These are phyloP conservation scores for Pichia sp. DNA, from an alignment of 1,139 yeast genomes.

Conservation along the genomic window DNA sequence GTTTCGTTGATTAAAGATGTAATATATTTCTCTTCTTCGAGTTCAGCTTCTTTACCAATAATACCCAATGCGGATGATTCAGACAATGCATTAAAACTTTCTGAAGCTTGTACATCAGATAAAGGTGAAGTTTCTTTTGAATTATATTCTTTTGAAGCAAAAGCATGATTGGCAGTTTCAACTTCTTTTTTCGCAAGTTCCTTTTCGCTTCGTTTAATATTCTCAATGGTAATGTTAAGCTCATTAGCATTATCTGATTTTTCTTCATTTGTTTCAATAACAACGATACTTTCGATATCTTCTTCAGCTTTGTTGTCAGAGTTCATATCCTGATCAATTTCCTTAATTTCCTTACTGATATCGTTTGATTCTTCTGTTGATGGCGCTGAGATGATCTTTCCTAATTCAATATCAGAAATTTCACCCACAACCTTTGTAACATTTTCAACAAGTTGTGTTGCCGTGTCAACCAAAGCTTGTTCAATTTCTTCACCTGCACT, in stretches of 20 bases:
- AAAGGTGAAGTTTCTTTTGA: conserved; percentile 1
- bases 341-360: not conserved
- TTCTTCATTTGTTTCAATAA: not conserved
- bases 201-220: too few relatives aligned
- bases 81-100: conserved; percentile 17
- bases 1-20: conserved; percentile 24
- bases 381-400: conserved; percentile 2
- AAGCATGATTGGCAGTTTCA: too few relatives aligned
- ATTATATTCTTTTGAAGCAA: not conserved
- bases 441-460: not conserved
- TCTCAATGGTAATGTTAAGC: too few relatives aligned
- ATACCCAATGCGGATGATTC: conserved; percentile 23
- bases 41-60: conserved; percentile 5
- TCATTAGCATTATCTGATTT: too few relatives aligned
- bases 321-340: not conserved
- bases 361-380: not conserved
- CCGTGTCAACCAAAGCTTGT: conserved; percentile 1
- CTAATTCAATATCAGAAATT: conserved; percentile 1
- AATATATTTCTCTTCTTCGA: conserved; percentile 23
- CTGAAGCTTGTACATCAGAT: conserved; percentile 6
- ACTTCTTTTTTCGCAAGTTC: too few relatives aligned
- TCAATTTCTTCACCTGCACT: conserved; percentile 15
- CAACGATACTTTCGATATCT: not conserved
- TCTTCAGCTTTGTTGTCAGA: not conserved
- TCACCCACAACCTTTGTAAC: conserved; percentile 2